These are phyloP conservation scores for Ophiostoma sp. DNA, from an alignment of 2,329 filamentous ascomycete species.

Conservation along the genomic window DNA sequence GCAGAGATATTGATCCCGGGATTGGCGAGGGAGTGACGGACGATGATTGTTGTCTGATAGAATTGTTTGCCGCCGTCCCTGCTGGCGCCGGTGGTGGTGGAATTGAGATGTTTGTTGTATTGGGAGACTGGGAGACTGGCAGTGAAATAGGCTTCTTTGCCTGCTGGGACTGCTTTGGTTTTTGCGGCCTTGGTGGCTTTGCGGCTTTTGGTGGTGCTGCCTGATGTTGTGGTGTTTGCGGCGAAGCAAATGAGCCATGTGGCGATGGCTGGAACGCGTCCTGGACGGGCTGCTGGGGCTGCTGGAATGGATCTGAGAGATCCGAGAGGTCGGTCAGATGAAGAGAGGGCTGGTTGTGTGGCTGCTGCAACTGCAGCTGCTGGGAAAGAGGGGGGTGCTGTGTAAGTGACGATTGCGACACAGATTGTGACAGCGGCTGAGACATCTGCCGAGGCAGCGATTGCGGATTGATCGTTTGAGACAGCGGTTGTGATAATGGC, in stretches of 20 bases:
- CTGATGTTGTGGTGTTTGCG: slow-evolving; percentile 11
- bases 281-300: slow-evolving; percentile 25
- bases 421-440: neutral
- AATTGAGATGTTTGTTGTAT: slow-evolving; percentile 21
- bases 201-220: slow-evolving; percentile 14
- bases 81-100: slow-evolving; percentile 19
- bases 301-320: slow-evolving; percentile 14
- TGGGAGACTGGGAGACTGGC: slow-evolving; percentile 20
- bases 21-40: slow-evolving; percentile 25
- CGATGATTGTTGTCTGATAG: slow-evolving; percentile 7
- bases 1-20: slow-evolving; percentile 21
- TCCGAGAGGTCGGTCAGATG: neutral
- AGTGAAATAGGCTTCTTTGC: slow-evolving; percentile 23
- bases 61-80: neutral
- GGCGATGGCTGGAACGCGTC: neutral
- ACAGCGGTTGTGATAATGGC: slow-evolving; percentile 27
- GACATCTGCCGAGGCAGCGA: slow-evolving; percentile 2
- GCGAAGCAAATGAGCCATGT: slow-evolving; percentile 8
- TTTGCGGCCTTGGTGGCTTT: slow-evolving; percentile 24
- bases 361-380: slow-evolving; percentile 15
- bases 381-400: slow-evolving; percentile 20
- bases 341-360: neutral
- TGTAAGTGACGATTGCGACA: slow-evolving; percentile 10
- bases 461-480: slow-evolving; percentile 10
- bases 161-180: slow-evolving; percentile 21